These are phyloP conservation scores for Phaeomoniella chlamydospora DNA, from an alignment of 2,329 filamentous ascomycete genomes.

Conservation along the genomic window DNA sequence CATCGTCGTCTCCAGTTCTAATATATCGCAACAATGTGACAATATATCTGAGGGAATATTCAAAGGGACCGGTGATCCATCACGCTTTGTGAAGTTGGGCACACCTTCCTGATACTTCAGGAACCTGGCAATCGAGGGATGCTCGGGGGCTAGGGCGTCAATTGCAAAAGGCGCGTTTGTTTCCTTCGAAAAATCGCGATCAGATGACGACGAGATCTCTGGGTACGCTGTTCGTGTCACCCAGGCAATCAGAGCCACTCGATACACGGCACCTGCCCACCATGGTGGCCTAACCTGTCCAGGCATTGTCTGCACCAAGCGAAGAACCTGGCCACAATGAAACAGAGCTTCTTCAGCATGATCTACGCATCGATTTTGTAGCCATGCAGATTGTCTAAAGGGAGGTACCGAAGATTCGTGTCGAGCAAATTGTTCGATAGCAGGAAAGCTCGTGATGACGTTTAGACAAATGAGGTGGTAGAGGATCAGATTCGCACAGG, in stretches of 20 bases:
- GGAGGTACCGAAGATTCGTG: constrained; percentile 43
- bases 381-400: constrained; percentile 36
- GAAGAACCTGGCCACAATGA: constrained; percentile 53
- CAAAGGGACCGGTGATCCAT: constrained; percentile 31
- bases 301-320: constrained; percentile 46
- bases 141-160: constrained; percentile 34
- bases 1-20: constrained; percentile 37
- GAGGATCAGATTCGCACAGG: constrained; percentile 50
- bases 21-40: constrained; percentile 35
- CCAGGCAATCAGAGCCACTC: constrained; percentile 50
- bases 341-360: constrained; percentile 49
- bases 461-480: constrained; percentile 60
- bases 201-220: constrained; percentile 23
- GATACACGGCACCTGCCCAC: constrained; percentile 59
- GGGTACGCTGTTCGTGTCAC: constrained; percentile 42
- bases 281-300: constrained; percentile 47
- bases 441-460: constrained; percentile 50
- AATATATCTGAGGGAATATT: constrained; percentile 34
- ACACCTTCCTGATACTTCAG: constrained; percentile 38
- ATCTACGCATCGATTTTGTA: constrained; percentile 48
- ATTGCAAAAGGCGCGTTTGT: constrained; percentile 31
- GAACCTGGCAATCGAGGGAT: constrained; percentile 35
- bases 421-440: constrained; percentile 52
- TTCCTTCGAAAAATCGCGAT: constrained; percentile 13
- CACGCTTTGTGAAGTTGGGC: constrained; percentile 34